Evolutionary conservation across 2,329 filamentous ascomycete species (phyloP), one percentile per base, ranked within the genome.

Genomic region (Fusarium drepaniforme): DNA sequence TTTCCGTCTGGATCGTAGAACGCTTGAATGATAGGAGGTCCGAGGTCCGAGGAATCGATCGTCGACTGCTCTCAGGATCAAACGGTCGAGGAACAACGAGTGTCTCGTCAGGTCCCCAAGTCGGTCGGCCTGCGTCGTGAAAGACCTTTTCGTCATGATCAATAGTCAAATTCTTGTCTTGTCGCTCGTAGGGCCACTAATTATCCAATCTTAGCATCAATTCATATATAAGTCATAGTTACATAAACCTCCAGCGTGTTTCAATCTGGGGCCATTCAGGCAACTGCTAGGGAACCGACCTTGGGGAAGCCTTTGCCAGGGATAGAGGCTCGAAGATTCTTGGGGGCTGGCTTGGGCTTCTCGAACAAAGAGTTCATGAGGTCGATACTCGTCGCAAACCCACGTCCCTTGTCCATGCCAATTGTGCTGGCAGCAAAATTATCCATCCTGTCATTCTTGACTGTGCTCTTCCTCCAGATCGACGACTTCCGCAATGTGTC

Each of bases 321-420:
- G 75, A 86, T 80, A 40, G 86, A 84, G 74, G 86, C 86, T 79
- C 89, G 88, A 65, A 88, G 82, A 78, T 88, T 89, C 78, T 89
- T 86, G 64, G 85, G 84, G 74, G 88, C 88, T 64, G 87, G 88
- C 85, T 90, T 91, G 73, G 91, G 88, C 83, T 93, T 90, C 82
- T 94, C 93, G 84, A 97, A 98, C 66, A 98, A 87, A 58, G 95
- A 97, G 82, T 97, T 96, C 95, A 98, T 98, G 82, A 98, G 87
- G 86, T 98, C 97, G 84, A 98, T 97, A 80, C 94, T 96, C 23
- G 93, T 98, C 23, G 92, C 90, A 83, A 98, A 96, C 1, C 93
- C 92, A 74, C 90, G 90, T 64, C 89, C 87, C 77, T 90, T 88
- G 44, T 84, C 83, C 76, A 81, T 75, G 37, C 78, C 80, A 66